These are phyloP conservation scores for Aspergillus hancockii DNA, from an alignment of 495 filamentous ascomycete species.

Conservation along the genomic window DNA sequence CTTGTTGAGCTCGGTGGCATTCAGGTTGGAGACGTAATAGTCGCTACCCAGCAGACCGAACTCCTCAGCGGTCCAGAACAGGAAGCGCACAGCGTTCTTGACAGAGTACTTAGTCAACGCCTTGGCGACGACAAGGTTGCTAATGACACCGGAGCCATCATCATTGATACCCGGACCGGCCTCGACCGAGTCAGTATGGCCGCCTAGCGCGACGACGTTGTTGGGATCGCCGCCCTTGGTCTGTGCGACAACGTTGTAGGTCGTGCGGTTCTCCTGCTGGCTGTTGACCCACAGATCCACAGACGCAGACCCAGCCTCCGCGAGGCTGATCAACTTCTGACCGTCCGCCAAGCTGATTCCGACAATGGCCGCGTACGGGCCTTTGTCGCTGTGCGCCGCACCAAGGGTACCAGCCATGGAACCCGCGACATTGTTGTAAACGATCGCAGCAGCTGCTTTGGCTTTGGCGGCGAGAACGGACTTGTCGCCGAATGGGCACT, in stretches of 20 bases:
- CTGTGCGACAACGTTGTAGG: slow-evolving; percentile 68
- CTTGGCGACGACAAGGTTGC: slow-evolving; percentile 63
- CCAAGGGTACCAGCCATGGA: slow-evolving; percentile 57
- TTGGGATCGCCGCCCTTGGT: slow-evolving; percentile 64
- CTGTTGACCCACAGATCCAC: slow-evolving; percentile 36
- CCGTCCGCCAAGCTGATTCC: slow-evolving; percentile 57
- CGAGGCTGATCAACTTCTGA: slow-evolving; percentile 39
- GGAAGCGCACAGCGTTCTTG: slow-evolving; percentile 69
- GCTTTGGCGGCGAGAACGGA: slow-evolving; percentile 58
- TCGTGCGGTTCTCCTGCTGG: slow-evolving; percentile 49
- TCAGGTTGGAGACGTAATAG: slow-evolving; percentile 55
- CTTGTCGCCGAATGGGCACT: slow-evolving; percentile 63
- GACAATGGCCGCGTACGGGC: slow-evolving; percentile 51
- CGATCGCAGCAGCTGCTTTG: slow-evolving; percentile 57
- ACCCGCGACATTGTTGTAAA: slow-evolving; percentile 68
- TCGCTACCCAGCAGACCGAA: slow-evolving; percentile 64
- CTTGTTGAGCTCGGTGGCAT: slow-evolving; percentile 50
- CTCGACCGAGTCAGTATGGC: slow-evolving; percentile 68
- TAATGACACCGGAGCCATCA: slow-evolving; percentile 66
- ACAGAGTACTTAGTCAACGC: slow-evolving; percentile 57
- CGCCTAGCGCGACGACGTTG: slow-evolving; percentile 64
- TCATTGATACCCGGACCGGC: slow-evolving; percentile 68
- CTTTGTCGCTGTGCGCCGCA: slow-evolving; percentile 44
- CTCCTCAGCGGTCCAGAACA: slow-evolving; percentile 70
- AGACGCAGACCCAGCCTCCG: slow-evolving; percentile 36